Evolutionary conservation across 1,139 yeast species (phyloP).

Genomic region (Debaryomyces udenii): DNA sequence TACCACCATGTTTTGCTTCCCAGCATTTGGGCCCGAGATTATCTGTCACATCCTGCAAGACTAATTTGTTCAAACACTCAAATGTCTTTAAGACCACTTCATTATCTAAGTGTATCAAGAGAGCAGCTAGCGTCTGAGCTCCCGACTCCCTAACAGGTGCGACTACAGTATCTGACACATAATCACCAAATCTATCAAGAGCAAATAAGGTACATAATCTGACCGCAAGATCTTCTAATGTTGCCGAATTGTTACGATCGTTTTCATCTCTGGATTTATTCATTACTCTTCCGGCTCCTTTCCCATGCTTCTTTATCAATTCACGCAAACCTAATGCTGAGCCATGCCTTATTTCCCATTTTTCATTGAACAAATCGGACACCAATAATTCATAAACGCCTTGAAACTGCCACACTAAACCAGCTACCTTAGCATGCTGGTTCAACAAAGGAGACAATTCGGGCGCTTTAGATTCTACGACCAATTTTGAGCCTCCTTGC

Average conservation of each 20-base stretch:
- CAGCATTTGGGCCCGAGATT: slow-evolving; percentile 55
- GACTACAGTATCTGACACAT: slow-evolving; percentile 95
- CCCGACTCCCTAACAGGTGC: slow-evolving; percentile 98
- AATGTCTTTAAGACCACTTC: slow-evolving; percentile 64
- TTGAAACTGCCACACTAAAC: slow-evolving; percentile 92
- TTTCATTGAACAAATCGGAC: slow-evolving; percentile 78
- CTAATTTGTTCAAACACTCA: slow-evolving; percentile 64
- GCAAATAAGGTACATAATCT: slow-evolving; percentile 86
- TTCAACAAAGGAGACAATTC: slow-evolving; percentile 72
- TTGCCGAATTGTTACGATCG: slow-evolving; percentile 61
- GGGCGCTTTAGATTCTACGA: slow-evolving; percentile 76
- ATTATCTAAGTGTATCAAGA: slow-evolving; percentile 66
- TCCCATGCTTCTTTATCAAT: slow-evolving; percentile 79
- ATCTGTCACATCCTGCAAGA: slow-evolving; percentile 63
- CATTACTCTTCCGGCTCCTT: slow-evolving; percentile 80
- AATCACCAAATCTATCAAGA: slow-evolving; percentile 94
- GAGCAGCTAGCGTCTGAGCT: slow-evolving; percentile 92
- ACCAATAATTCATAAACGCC: slow-evolving; percentile 90
- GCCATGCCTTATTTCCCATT: slow-evolving; percentile 97
- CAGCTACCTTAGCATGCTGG: slow-evolving; percentile 75
- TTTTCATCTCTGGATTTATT: slow-evolving; percentile 67
- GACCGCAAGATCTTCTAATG: slow-evolving; percentile 87
- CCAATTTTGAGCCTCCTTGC: slow-evolving; percentile 77
- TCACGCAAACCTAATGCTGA: slow-evolving; percentile 93
- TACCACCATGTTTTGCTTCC: slow-evolving; percentile 99